These are phyloP conservation scores for Pseudocercospora cruenta DNA, from an alignment of 2,329 filamentous ascomycete genomes.

Conservation along the genomic window DNA sequence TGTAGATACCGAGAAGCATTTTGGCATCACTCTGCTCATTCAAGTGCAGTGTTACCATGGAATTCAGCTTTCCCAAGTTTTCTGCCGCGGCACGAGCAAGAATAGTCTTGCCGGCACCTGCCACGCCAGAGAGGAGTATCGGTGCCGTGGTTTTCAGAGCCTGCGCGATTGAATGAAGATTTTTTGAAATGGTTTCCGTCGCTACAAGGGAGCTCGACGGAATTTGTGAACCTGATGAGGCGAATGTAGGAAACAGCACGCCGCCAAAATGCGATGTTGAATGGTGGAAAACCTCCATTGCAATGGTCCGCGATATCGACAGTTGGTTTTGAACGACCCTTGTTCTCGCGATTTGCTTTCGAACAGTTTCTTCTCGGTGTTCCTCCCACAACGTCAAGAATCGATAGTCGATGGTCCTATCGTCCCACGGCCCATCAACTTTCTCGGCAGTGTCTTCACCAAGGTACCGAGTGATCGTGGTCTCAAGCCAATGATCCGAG, in stretches of 20 bases:
- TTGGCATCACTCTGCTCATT: constrained; percentile 99
- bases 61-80: constrained; percentile 74
- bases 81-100: constrained; percentile 80
- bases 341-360: constrained; percentile 14
- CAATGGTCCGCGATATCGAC: constrained; percentile 17
- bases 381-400: constrained; percentile 71
- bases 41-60: constrained; percentile 90
- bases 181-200: constrained; percentile 72
- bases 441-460: constrained; percentile 53
- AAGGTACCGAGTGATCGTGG: constrained; percentile 69
- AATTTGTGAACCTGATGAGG: constrained; percentile 43
- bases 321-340: not conserved
- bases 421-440: constrained; percentile 75
- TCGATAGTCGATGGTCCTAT: constrained; percentile 73
- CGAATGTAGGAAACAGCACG: constrained; percentile 62
- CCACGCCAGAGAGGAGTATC: constrained; percentile 77
- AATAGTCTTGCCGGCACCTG: constrained; percentile 89
- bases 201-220: constrained; percentile 59
- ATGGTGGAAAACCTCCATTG: constrained; percentile 27
- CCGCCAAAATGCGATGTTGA: constrained; percentile 66
- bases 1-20: constrained; percentile 91
- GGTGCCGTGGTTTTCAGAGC: constrained; percentile 71
- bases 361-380: constrained; percentile 51
- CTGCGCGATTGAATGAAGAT: constrained; percentile 70
- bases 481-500: constrained; percentile 76